These are phyloP conservation scores for Abelmoschus esculentus DNA, from an alignment of 345 rosid species.

Conservation along the genomic window DNA sequence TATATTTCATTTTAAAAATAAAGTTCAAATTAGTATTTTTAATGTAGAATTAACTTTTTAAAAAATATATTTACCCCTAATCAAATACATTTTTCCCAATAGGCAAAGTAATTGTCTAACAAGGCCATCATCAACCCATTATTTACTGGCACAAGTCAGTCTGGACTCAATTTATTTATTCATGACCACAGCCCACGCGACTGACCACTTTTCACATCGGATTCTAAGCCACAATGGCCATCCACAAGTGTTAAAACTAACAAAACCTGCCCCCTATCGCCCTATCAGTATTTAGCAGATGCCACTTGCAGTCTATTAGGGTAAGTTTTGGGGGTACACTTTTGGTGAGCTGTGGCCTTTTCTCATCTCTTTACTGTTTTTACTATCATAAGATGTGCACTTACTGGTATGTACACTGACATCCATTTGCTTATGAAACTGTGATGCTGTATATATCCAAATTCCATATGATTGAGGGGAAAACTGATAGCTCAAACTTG, in stretches of 20 bases:
- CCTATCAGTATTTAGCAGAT: constrained; percentile 49
- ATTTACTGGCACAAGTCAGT: neutral
- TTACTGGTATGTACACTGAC: constrained; percentile 79
- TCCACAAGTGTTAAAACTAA: neutral
- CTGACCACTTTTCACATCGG: neutral
- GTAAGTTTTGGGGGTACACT: too few species aligned
- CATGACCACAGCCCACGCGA: neutral
- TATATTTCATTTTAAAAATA: neutral
- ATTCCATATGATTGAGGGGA: constrained; percentile 56
- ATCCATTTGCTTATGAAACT: constrained; percentile 43
- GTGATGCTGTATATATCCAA: constrained; percentile 87
- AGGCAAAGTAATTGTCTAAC: neutral
- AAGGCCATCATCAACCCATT: neutral
- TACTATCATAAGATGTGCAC: too few species aligned
- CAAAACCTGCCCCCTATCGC: neutral
- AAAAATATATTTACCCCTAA: neutral
- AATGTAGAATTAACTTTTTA: too few species aligned
- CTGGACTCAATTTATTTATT: neutral
- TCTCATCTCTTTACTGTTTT: too few species aligned
- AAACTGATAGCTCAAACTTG: neutral
- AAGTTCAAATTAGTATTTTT: neutral
- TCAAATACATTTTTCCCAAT: neutral
- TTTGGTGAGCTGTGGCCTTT: too few species aligned
- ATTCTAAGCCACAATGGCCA: neutral
- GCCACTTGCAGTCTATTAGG: constrained; percentile 67